A percentile compares a stretch with the other conserved stretches of the same genome.
phyloP scores from a whole-genome alignment of 306 rosid species.

The Lathyrus aphaca region DNA sequence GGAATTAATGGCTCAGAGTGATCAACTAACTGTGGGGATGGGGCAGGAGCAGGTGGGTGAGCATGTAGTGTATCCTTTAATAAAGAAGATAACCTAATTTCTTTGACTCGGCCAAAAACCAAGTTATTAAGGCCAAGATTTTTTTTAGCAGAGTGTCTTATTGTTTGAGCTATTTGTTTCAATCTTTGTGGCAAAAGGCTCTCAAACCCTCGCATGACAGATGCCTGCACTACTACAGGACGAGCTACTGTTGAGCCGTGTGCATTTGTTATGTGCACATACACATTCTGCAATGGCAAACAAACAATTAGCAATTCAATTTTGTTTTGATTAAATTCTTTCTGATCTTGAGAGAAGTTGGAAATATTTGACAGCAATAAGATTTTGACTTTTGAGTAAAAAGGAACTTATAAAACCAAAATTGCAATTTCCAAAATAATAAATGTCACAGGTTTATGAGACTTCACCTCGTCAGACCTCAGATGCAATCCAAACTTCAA shows the following conservation, averaged over 20 bases:
- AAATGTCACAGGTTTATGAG: conserved; percentile 34
- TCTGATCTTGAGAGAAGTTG: conserved; percentile 8
- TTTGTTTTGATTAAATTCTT: conserved; percentile 11
- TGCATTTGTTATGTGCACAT: conserved; percentile 67
- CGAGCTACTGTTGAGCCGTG: conserved; percentile 67
- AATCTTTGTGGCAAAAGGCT: conserved; percentile 64
- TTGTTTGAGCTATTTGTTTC: conserved; percentile 71
- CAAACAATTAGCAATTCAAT: not conserved
- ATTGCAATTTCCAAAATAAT: conserved; percentile 27
- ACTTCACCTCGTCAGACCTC: conserved; percentile 68
- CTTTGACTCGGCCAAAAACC: conserved; percentile 74
- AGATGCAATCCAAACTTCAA: conserved; percentile 69
- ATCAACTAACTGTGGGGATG: conserved; percentile 54
- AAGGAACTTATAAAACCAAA: conserved; percentile 21
- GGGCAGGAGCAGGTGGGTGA: conserved; percentile 72
- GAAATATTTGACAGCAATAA: conserved; percentile 1
- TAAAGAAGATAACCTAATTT: conserved; percentile 67
- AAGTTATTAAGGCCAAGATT: conserved; percentile 84
- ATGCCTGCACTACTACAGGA: conserved; percentile 72
- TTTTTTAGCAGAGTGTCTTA: conserved; percentile 53
- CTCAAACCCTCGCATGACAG: conserved; percentile 59
- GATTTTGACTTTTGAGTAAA: not conserved
- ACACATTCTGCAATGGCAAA: conserved; percentile 62
- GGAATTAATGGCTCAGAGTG: conserved; percentile 46
- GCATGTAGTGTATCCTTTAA: conserved; percentile 53